Percentiles rank a stretch among this genome's conserved stretches.
These are phyloP conservation scores for Saturnispora hagleri DNA, from an alignment of 805 yeast species.

Conservation along the genomic window DNA sequence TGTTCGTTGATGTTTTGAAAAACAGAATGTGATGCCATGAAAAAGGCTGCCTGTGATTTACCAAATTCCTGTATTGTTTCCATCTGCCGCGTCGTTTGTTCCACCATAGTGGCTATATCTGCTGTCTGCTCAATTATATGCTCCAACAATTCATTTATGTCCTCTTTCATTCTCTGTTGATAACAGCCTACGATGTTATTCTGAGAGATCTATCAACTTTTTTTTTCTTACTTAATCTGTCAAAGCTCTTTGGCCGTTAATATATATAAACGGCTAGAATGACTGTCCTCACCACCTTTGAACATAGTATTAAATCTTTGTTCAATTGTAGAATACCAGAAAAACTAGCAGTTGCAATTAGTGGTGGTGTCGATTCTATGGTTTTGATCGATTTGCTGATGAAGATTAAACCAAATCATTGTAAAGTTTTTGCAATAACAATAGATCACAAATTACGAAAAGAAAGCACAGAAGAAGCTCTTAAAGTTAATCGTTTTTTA, in stretches of 20 bases:
- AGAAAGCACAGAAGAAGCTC: slow-evolving; percentile 44
- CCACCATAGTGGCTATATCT: slow-evolving; percentile 15
- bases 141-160: slow-evolving; percentile 14
- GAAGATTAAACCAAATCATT: slow-evolving; percentile 17
- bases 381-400: slow-evolving; percentile 46
- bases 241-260: not conserved
- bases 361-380: slow-evolving; percentile 82
- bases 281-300: not conserved
- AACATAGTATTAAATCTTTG: not conserved
- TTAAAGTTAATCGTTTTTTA: slow-evolving; percentile 21
- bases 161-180: slow-evolving; percentile 2
- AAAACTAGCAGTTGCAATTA: slow-evolving; percentile 40
- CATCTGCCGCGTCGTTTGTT: slow-evolving; percentile 21
- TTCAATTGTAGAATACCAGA: not conserved
- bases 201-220: not conserved
- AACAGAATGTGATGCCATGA: slow-evolving; percentile 26
- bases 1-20: slow-evolving; percentile 23
- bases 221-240: not conserved
- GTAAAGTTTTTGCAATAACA: slow-evolving; percentile 44
- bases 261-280: not conserved
- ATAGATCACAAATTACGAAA: slow-evolving; percentile 54
- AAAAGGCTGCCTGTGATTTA: slow-evolving; percentile 21
- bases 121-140: slow-evolving; percentile 17
- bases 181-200: not conserved
- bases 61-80: slow-evolving; percentile 21